Evolutionary conservation across 768 basidiomycete species (phyloP), one percentile per base, ranked within the genome.

Genomic region (Gymnopilus dilepis): DNA sequence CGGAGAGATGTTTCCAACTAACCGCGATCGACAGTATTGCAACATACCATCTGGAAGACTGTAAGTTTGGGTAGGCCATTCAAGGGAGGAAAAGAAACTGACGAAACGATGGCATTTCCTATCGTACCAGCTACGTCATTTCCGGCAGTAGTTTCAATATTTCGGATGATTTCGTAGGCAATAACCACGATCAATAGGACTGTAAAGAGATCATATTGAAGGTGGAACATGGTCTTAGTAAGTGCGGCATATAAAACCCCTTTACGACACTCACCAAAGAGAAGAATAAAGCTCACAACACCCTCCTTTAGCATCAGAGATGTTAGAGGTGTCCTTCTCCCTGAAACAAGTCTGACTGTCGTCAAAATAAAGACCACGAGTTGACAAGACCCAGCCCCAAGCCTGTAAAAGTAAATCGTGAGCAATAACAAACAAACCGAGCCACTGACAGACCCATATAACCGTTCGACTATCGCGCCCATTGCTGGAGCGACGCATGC

Each of bases 261-360:
- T n/a, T n/a, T n/a, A n/a, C n/a, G n/a, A n/a, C 8, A 31, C 58
- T 13, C 38, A 65, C 65, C 58, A 6, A 57, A 47, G 17, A 65
- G 28, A 26, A 65, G 21, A 8, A 65, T 38, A 42, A 65, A 65
- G 2, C 57, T 51, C 13, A 58, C 61, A 17, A 60, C 26, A 3
- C 65, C 65, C 8, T 65, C 65, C 34, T 56, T 54, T 6, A 64
- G 28, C 58, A 64, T 50, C 17, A 65, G 34, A 24, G 59, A 38
- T 15, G 56, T 48, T 15, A 61, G 42, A 21, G 59, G 63, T 19
- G 63, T 63, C n/a, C 34, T 40, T 38, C 11, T 24, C 59, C 65
- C 55, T 37, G 37, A n/a, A 40, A 24, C 4, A 21, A 30, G 12
- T 31, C 28, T 61, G 12, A 33, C 13, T 8, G 57, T 30, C 0